phyloP scores from a whole-genome alignment of 768 basidiomycete species.

The Coprinellus aureogranulatus region DNA sequence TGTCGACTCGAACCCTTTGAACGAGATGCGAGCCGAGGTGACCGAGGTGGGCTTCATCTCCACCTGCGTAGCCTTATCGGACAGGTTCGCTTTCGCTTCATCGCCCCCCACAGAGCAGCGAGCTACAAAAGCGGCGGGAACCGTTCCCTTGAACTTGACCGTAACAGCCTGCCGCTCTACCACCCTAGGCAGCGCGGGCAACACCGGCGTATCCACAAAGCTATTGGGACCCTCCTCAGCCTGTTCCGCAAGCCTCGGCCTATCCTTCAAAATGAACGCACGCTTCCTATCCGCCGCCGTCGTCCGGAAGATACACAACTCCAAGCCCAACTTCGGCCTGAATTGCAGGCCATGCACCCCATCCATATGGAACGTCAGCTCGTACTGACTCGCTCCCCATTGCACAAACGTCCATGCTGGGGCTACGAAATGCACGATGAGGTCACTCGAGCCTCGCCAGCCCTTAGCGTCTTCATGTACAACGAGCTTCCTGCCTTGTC shows the following conservation, averaged over 20 bases:
- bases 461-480: slow-evolving; percentile 31
- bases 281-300: slow-evolving; percentile 23
- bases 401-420: slow-evolving; percentile 29
- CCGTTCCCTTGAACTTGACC: not conserved
- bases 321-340: slow-evolving; percentile 22
- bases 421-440: slow-evolving; percentile 35
- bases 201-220: not conserved
- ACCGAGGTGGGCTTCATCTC: not conserved
- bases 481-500: slow-evolving; percentile 6
- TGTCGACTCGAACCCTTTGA: not conserved
- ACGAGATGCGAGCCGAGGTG: not conserved
- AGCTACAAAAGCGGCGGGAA: not conserved
- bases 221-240: slow-evolving; percentile 8
- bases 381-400: slow-evolving; percentile 9
- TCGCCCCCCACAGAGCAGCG: not conserved
- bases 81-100: not conserved
- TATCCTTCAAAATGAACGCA: slow-evolving; percentile 27
- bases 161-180: not conserved
- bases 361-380: slow-evolving; percentile 28
- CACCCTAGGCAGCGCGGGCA: too few relatives aligned
- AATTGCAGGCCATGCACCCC: slow-evolving; percentile 18
- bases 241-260: slow-evolving; percentile 14
- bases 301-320: slow-evolving; percentile 25
- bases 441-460: slow-evolving; percentile 29
- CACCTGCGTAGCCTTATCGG: not conserved